A percentile compares a stretch with the other conserved stretches of the same genome.
These are phyloP conservation scores for Populus tomentosa DNA, from an alignment of 441 rosid genomes.

Conservation along the genomic window DNA sequence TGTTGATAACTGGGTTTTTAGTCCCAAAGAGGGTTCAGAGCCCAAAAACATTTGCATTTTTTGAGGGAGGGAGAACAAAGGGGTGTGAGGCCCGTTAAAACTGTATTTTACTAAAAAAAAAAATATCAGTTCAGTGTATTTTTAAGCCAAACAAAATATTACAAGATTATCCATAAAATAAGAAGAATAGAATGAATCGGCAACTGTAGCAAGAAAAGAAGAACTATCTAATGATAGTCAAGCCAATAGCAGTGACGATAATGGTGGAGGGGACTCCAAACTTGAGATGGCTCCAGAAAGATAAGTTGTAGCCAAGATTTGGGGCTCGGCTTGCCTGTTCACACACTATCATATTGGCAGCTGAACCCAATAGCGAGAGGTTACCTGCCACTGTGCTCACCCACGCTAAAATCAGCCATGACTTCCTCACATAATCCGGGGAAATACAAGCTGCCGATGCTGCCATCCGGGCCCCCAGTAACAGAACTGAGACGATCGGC, in stretches of 20 bases:
- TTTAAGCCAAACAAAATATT: too few relatives aligned
- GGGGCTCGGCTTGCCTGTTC: constrained; percentile 76
- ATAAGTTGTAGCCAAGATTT: constrained; percentile 44
- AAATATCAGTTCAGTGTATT: too few relatives aligned
- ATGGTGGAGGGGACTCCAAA: constrained; percentile 75
- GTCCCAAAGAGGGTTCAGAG: too few relatives aligned
- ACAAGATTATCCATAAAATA: background rate
- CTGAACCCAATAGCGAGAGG: constrained; percentile 10
- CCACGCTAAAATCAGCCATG: constrained; percentile 83
- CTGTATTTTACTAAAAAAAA: too few relatives aligned
- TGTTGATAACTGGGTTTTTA: too few relatives aligned
- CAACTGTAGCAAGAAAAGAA: background rate
- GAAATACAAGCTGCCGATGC: constrained; percentile 61
- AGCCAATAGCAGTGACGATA: constrained; percentile 54
- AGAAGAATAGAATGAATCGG: background rate
- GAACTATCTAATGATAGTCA: background rate
- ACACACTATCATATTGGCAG: constrained; percentile 83
- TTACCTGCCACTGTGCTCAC: constrained; percentile 85
- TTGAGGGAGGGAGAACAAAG: too few relatives aligned
- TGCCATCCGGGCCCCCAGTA: constrained; percentile 64
- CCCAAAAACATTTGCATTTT: too few relatives aligned
- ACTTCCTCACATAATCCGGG: constrained; percentile 50
- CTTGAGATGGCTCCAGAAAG: constrained; percentile 67
- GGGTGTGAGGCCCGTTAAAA: too few relatives aligned
- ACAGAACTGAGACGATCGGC: constrained; percentile 38